phyloP scores from a whole-genome alignment of 768 basidiomycete species.

The Agaricus subrufescens region DNA sequence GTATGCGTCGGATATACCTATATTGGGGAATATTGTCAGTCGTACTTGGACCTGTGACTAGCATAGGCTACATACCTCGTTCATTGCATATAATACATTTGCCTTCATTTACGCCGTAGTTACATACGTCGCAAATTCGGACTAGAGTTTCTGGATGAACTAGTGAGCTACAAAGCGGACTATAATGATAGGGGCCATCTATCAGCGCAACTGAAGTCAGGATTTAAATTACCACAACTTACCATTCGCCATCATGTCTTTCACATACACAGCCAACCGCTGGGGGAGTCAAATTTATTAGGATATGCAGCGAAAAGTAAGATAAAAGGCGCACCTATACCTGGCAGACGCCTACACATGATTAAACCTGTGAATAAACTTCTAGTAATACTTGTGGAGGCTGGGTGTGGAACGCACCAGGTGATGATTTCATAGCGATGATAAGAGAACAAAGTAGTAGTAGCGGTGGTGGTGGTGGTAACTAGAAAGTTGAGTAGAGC shows the following conservation, averaged over 20 bases:
- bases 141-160: constrained; percentile 97
- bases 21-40: neutral
- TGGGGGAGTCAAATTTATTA: constrained; percentile 49
- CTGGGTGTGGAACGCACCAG: constrained; percentile 35
- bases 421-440: constrained; percentile 83
- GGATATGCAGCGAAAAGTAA: neutral
- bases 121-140: constrained; percentile 98
- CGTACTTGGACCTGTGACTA: neutral
- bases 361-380: constrained; percentile 67
- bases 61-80: constrained; percentile 55
- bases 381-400: constrained; percentile 5
- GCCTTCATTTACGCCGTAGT: constrained; percentile 97
- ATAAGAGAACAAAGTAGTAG: too few species aligned
- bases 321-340: constrained; percentile 62
- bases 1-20: constrained; percentile 97
- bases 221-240: constrained; percentile 18
- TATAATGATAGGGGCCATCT: constrained; percentile 23
- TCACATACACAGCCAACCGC: constrained; percentile 88
- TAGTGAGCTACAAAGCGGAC: constrained; percentile 98
- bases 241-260: constrained; percentile 99
- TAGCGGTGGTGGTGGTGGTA: too few species aligned
- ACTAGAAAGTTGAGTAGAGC: too few species aligned
- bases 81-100: constrained; percentile 97
- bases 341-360: constrained; percentile 97
- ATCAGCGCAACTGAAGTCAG: neutral